Evolutionary conservation across 208 protist genomes (phyloP), one percentile per base, ranked within the genome.

Genomic region (Borovskyia barvae): DNA sequence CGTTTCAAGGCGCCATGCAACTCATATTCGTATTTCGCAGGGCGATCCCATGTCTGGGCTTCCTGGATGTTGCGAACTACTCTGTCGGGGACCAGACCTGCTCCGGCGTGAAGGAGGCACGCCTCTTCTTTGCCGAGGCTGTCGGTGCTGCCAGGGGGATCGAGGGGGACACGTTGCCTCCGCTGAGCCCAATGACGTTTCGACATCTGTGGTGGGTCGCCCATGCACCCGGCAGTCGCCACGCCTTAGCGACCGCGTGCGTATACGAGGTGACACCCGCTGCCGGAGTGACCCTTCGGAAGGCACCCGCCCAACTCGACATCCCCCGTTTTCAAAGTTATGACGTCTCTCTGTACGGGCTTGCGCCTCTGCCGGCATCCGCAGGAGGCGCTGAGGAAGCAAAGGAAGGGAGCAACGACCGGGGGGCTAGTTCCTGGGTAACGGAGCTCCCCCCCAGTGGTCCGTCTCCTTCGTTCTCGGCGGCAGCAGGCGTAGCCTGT

Each of bases 1-100:
- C 83, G 0, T 87, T 76, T 71, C 59, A 80, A 50, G 45, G 46
- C 28, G 72, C 59, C 15, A 73, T 90, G 61, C 66, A 87, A 54
- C 53, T 90, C 3, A 54, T 90, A 3, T 52, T 90, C 33, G 39
- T 82, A 19, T 87, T 90, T 72, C 47, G 40, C 3, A 30, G 50
- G n/a, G 68, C 78, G 0, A 43, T 85, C 28, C 53, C 63, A 6
- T 58, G 69, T 3, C 57, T 90, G 20, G 80, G 83, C 15, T 81
- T 85, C 59, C 32, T 90, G 11, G 83, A 90, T 41, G 68, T 90
- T 8, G 79, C 83, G 8, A 90, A 90, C 52, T 90, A 83, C 68
- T 85, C 77, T 2, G 55, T 75, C 14, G 76, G 77, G 37, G 74
- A 75, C 17, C 65, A 73, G 17, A 90, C 83, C 17, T 81, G 80